Evolutionary conservation across 2,329 filamentous ascomycete genomes (phyloP), one percentile per base, ranked within the genome.

Genomic region (Aspergillus clavatus): DNA sequence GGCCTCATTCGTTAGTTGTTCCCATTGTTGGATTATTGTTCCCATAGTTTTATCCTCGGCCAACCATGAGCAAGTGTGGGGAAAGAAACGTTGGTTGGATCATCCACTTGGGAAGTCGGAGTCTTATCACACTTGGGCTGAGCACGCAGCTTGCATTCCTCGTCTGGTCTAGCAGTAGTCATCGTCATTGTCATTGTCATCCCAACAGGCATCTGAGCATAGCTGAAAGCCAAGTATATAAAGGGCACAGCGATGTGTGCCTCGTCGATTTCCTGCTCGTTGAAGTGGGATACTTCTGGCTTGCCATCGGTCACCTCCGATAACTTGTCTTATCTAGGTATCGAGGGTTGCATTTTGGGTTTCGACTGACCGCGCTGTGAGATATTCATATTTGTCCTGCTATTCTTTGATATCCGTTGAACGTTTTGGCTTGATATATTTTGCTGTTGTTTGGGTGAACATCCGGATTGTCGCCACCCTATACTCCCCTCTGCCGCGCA

Each of bases 241-340:
- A 26, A n/a, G 18, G 31, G n/a, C 31, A 35, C 14, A 35, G 31
- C 16, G 31, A 35, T 35, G 31, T 35, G 14, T 35, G 31, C 11
- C 16, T 16, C 19, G 18, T 5, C 11, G 31, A n/a, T 10, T 2
- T 19, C 31, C 11, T 10, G 3, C 42, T 12, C 27, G 36, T 27
- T 28, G 14, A 16, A 39, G 37, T 38, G 35, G 31, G 31, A 35
- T 18, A 18, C 31, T 19, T 35, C 14, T 12, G 3, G 28, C 16
- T 41, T 40, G 19, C 12, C 41, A 29, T 58, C 56, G 57, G 58
- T 48, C 50, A 53, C 45, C 56, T 55, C 57, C 57, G 58, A 55
- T 38, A 28, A 42, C 42, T 40, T 41, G 46, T 50, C 31, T 35
- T 18, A 18, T 18, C 31, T 21, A 10, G 5, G 18, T 18, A 35